phyloP scores from a whole-genome alignment of 306 rosid species.

The Lupinus albus region DNA sequence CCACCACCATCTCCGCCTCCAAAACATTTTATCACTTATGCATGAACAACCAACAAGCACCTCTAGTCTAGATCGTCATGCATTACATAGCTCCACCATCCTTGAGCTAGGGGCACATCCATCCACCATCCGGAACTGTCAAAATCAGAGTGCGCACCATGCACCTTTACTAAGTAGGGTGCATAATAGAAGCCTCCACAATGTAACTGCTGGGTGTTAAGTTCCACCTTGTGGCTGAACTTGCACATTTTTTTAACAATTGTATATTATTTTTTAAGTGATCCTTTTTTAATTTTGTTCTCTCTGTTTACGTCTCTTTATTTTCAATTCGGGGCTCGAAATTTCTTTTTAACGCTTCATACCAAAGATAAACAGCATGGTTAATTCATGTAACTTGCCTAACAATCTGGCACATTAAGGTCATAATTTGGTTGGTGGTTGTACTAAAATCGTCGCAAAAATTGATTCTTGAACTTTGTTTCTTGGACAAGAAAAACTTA shows the following conservation, averaged over 20 bases:
- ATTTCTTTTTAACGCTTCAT: slow-evolving; percentile 7
- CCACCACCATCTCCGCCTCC: too few relatives aligned
- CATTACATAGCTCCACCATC: too few relatives aligned
- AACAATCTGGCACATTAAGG: not conserved
- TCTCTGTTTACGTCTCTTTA: not conserved
- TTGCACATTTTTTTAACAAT: not conserved
- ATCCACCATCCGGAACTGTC: too few relatives aligned
- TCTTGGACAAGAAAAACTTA: not conserved
- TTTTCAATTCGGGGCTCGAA: not conserved
- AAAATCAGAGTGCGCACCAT: too few relatives aligned
- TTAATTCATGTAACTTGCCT: slow-evolving; percentile 8
- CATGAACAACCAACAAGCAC: too few relatives aligned
- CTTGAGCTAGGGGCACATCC: too few relatives aligned
- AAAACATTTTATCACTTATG: too few relatives aligned
- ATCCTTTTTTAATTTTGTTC: not conserved
- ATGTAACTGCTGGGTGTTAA: not conserved
- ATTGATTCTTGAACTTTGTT: slow-evolving; percentile 1
- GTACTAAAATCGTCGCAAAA: not conserved
- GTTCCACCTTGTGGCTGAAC: slow-evolving; percentile 1
- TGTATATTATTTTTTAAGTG: not conserved
- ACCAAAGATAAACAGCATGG: slow-evolving; percentile 3
- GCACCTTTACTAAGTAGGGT: too few relatives aligned
- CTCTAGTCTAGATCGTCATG: too few relatives aligned
- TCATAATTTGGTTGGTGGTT: not conserved
- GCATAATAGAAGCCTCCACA: too few relatives aligned